phyloP scores from a whole-genome alignment of 2,329 filamentous ascomycete genomes.

The Xylaria hypoxylon region DNA sequence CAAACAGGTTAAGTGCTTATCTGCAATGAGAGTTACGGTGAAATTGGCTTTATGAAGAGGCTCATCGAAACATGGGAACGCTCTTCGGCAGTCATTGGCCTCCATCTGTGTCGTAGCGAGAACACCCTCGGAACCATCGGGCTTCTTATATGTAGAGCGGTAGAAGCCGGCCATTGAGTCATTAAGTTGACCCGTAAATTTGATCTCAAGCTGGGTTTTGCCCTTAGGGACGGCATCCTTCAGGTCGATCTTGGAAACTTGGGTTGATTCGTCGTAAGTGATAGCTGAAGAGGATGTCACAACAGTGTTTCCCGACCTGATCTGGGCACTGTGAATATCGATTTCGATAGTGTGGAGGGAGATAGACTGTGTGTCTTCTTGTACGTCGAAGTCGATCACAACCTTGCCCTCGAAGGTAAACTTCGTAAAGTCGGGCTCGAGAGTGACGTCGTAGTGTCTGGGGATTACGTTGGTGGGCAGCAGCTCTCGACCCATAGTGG shows the following conservation, averaged over 20 bases:
- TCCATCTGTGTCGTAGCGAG: slow-evolving; percentile 97
- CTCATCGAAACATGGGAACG: slow-evolving; percentile 97
- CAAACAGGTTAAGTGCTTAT: slow-evolving; percentile 89
- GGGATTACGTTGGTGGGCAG: slow-evolving; percentile 93
- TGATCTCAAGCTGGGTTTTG: slow-evolving; percentile 81
- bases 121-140: slow-evolving; percentile 81
- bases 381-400: slow-evolving; percentile 86
- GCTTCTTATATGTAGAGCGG: slow-evolving; percentile 89
- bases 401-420: slow-evolving; percentile 90
- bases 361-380: slow-evolving; percentile 85
- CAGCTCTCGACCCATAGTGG: slow-evolving; percentile 75
- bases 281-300: slow-evolving; percentile 73
- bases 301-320: slow-evolving; percentile 70
- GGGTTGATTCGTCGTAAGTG: slow-evolving; percentile 80
- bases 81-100: slow-evolving; percentile 89
- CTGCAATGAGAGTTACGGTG: slow-evolving; percentile 89
- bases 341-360: slow-evolving; percentile 90
- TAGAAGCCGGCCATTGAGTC: slow-evolving; percentile 99
- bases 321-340: slow-evolving; percentile 79
- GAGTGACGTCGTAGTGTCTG: slow-evolving; percentile 88
- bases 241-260: slow-evolving; percentile 86
- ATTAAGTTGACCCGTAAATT: slow-evolving; percentile 82
- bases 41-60: slow-evolving; percentile 93
- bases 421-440: slow-evolving; percentile 90
- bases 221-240: slow-evolving; percentile 77